Evolutionary conservation across 2,329 filamentous ascomycete genomes (phyloP).

Genomic region (Bipolaris sorokiniana): DNA sequence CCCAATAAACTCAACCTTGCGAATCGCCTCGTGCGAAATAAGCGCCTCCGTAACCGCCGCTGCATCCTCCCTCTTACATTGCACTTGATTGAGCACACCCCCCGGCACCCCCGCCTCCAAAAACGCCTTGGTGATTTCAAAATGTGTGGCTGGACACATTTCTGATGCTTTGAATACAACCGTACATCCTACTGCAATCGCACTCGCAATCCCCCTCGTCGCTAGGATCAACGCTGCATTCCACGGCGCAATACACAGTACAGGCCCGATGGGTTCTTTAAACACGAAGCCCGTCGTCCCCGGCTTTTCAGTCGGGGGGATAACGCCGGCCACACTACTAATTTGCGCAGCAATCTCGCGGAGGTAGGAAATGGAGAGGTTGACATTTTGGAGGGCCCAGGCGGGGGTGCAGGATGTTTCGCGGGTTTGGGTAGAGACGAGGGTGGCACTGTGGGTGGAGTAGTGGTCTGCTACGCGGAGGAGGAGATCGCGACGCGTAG

Average conservation of each 20-base stretch:
- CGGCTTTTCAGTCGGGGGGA: conserved; percentile 36
- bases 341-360: conserved; percentile 54
- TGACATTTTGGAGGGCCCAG: conserved; percentile 47
- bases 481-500: conserved; percentile 70
- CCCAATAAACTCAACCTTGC: conserved; percentile 79
- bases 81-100: conserved; percentile 75
- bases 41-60: conserved; percentile 70
- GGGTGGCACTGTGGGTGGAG: conserved; percentile 62
- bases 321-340: conserved; percentile 24
- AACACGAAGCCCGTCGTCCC: conserved; percentile 40
- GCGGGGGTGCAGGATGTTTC: conserved; percentile 59
- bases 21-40: conserved; percentile 68
- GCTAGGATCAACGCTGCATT: conserved; percentile 56
- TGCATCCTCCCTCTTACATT: conserved; percentile 64
- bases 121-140: conserved; percentile 28
- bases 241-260: conserved; percentile 42
- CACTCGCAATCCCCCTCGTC: conserved; percentile 45
- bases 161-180: conserved; percentile 40
- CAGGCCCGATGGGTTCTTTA: conserved; percentile 36
- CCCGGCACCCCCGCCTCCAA: conserved; percentile 71
- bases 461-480: conserved; percentile 70
- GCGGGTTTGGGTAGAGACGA: conserved; percentile 63
- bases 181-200: conserved; percentile 64
- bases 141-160: conserved; percentile 32
- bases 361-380: conserved; percentile 48